Conservation (phyloP, 2,329 filamentous ascomycete genomes). For the Nigrospora sphaerica region DNA sequence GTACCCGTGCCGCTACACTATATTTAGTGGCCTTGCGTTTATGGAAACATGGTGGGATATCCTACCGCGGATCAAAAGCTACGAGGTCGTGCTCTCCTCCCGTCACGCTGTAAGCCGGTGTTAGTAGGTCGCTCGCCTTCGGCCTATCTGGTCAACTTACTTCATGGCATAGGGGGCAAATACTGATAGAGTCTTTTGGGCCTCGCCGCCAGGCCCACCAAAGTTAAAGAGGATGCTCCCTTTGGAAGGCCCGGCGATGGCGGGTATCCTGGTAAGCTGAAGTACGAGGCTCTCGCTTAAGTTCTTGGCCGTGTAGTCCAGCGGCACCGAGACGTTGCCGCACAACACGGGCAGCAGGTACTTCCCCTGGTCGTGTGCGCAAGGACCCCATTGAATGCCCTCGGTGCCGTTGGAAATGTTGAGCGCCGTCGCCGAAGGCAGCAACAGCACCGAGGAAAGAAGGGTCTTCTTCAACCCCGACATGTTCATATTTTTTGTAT, state of each 20-base stretch:
- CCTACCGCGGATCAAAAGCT: slow-evolving; percentile 12
- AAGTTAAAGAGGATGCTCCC: slow-evolving; percentile 7
- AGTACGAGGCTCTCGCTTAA: slow-evolving; percentile 11
- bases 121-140: not conserved
- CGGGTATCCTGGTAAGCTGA: not conserved
- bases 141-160: not conserved
- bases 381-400: not conserved
- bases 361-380: not conserved
- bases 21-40: not conserved
- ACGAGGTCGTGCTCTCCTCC: slow-evolving; percentile 14
- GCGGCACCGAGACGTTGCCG: not conserved
- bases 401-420: not conserved
- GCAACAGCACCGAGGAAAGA: too few species aligned
- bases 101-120: slow-evolving; percentile 5
- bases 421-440: too few species aligned
- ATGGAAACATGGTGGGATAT: not conserved
- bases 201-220: slow-evolving; percentile 4
- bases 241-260: slow-evolving; percentile 7
- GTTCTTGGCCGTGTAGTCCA: slow-evolving; percentile 31
- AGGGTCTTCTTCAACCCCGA: too few species aligned
- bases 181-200: not conserved
- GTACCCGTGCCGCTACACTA: slow-evolving; percentile 9
- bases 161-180: not conserved
- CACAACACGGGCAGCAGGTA: not conserved
- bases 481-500: too few species aligned